Base-by-base conservation (phyloP, 768 basidiomycete species). In the Boletus rufocinnamomeus region DNA sequence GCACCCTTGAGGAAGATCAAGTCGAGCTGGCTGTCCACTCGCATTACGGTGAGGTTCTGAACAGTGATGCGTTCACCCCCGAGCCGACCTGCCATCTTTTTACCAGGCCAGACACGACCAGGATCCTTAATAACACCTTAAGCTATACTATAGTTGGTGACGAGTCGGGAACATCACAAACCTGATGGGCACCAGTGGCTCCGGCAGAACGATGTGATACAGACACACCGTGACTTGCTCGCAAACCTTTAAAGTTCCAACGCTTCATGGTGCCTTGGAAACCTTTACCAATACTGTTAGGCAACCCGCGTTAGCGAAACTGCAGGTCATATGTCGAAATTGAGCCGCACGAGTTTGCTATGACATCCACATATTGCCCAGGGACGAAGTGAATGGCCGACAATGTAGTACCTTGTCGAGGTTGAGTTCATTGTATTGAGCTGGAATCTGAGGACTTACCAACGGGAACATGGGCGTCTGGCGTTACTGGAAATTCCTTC, bases 211-310 rank as follows among this genome's bases (percentile, higher is more conserved):
- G 89, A 80, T 98, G 97, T 10, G 93, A 93, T 63, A 95, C 70
- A 60, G 97, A 98, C 48, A 93, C 91, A 87, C 97, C 97, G 71
- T 99, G 97, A 75, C 93, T 92, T 2, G 94, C 95, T 47, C 87
- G 84, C 32, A 95, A 76, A 74, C 97, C 97, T 66, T 87, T 84
- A 77, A 96, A 98, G 35, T 89, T 88, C 87, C 93, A 95, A 48
- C 93, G 82, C 72, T 98, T 99, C 97, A 99, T 99, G 30, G 83
- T 86, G 67, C 97, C 97, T 62, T 93, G 91, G 74, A 95, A 98
- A 9, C 97, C 97, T 75, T 98, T 98, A 25, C 97, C 97, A 57
- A 96, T 91, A 4, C 95, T 99, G 56, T 41, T 52, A 11, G 47
- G 23, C 60, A 45, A 47, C n/a, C 25, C 27, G 27, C 13, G 32